A percentile compares a stretch with the other conserved stretches of the same genome.
Evolutionary conservation across 495 filamentous ascomycete species (phyloP).

Genomic region (Podospora tetraspora): DNA sequence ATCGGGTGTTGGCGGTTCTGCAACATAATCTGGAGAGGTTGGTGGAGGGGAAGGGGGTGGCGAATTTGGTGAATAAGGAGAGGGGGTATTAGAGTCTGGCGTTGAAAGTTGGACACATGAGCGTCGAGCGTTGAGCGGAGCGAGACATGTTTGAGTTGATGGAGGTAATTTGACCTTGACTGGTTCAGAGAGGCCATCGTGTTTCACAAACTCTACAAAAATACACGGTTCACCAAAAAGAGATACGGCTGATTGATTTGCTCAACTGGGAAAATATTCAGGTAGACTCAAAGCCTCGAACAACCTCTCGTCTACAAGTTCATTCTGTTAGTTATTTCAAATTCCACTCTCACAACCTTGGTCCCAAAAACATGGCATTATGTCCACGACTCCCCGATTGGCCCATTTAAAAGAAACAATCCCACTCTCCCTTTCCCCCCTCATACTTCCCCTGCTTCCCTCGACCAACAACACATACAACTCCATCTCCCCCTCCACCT

Average conservation of each 20-base stretch:
- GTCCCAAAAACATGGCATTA: too few species aligned
- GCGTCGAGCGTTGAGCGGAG: neutral
- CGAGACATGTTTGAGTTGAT: neutral
- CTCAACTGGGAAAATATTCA: too few species aligned
- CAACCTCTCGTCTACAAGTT: too few species aligned
- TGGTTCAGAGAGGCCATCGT: too few species aligned
- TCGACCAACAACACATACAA: neutral
- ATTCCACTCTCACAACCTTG: neutral
- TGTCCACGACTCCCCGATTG: neutral
- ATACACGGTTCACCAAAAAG: too few species aligned
- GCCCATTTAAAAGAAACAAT: neutral
- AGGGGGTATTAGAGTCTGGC: slow-evolving; percentile 18
- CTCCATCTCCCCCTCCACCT: neutral
- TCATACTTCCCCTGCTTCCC: neutral
- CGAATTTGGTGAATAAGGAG: slow-evolving; percentile 47
- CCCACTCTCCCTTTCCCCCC: neutral
- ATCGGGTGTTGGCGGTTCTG: slow-evolving; percentile 55
- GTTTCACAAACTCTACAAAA: too few species aligned
- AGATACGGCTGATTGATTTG: too few species aligned
- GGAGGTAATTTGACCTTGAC: neutral
- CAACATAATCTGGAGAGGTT: slow-evolving; percentile 54
- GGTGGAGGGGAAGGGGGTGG: slow-evolving; percentile 53
- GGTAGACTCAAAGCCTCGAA: neutral
- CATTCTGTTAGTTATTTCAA: neutral
- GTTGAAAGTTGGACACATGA: neutral